Conservation (phyloP, 2,329 filamentous ascomycete genomes). For the Truncatella angustata region DNA sequence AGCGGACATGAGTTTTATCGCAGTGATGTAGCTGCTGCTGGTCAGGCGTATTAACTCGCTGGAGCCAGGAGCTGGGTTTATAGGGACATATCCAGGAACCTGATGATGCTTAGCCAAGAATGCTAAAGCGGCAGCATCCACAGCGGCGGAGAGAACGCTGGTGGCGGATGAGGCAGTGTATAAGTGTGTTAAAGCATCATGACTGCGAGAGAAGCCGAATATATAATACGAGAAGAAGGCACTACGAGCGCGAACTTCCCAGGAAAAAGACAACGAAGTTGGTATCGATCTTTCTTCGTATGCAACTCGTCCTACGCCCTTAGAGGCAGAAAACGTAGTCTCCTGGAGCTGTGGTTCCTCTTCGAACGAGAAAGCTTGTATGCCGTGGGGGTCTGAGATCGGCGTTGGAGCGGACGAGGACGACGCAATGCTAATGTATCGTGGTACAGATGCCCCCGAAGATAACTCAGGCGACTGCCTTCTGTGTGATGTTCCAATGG, state of each 20-base stretch:
- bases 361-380: neutral
- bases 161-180: conserved; percentile 10
- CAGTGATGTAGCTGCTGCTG: conserved; percentile 10
- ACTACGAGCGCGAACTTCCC: conserved; percentile 18
- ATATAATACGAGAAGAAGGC: conserved; percentile 23
- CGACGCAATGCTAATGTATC: neutral
- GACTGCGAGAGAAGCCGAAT: conserved; percentile 19
- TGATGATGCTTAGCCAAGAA: conserved; percentile 14
- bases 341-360: neutral
- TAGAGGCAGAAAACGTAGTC: neutral
- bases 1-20: conserved; percentile 9
- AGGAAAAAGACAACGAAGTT: conserved; percentile 7
- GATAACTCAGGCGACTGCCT: neutral
- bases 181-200: conserved; percentile 17
- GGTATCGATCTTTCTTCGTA: neutral
- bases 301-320: neutral
- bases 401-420: neutral
- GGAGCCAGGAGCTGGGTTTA: neutral
- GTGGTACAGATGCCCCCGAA: neutral
- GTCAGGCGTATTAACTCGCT: neutral
- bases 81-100: neutral
- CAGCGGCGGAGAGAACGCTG: conserved; percentile 18
- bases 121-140: conserved; percentile 23
- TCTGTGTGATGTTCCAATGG: neutral
- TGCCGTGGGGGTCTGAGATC: neutral